A percentile compares a stretch with the other conserved stretches of the same genome.
phyloP scores from a whole-genome alignment of 441 rosid species.

The Hura crepitans region DNA sequence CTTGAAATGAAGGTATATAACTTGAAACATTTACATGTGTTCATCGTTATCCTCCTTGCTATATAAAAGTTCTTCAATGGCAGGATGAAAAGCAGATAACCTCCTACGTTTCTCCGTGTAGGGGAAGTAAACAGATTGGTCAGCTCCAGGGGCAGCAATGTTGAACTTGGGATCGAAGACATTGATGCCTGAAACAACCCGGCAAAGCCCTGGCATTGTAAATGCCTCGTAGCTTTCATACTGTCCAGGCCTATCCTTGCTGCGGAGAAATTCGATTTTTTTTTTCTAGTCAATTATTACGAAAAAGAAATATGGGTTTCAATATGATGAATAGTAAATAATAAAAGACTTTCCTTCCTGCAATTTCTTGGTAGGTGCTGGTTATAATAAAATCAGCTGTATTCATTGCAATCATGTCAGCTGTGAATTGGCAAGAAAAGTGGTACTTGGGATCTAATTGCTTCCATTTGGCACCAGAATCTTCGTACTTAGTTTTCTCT shows the following conservation, averaged over 20 bases:
- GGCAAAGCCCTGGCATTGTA: conserved; percentile 86
- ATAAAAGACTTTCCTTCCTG: conserved; percentile 62
- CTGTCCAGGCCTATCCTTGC: conserved; percentile 74
- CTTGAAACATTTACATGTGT: conserved; percentile 52
- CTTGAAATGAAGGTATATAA: neutral
- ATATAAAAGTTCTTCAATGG: conserved; percentile 81
- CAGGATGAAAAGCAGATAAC: conserved; percentile 60
- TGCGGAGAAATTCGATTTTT: conserved; percentile 29
- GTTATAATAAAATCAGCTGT: conserved; percentile 76
- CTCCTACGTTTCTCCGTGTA: conserved; percentile 64
- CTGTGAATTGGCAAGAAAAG: conserved; percentile 90
- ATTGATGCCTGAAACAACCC: conserved; percentile 86
- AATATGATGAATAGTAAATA: neutral
- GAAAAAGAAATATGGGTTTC: neutral
- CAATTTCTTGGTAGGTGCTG: conserved; percentile 93
- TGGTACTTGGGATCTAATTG: conserved; percentile 77
- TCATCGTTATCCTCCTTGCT: conserved; percentile 72
- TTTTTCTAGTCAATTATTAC: neutral
- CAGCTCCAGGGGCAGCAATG: conserved; percentile 95
- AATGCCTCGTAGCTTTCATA: conserved; percentile 93
- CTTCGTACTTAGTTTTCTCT: conserved; percentile 89
- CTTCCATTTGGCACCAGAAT: conserved; percentile 86
- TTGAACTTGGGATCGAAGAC: conserved; percentile 93
- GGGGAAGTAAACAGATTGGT: conserved; percentile 69
- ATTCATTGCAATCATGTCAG: conserved; percentile 84